These are phyloP conservation scores for Beta lomatogona DNA, from an alignment of 179 eudicot genomes.

Conservation along the genomic window DNA sequence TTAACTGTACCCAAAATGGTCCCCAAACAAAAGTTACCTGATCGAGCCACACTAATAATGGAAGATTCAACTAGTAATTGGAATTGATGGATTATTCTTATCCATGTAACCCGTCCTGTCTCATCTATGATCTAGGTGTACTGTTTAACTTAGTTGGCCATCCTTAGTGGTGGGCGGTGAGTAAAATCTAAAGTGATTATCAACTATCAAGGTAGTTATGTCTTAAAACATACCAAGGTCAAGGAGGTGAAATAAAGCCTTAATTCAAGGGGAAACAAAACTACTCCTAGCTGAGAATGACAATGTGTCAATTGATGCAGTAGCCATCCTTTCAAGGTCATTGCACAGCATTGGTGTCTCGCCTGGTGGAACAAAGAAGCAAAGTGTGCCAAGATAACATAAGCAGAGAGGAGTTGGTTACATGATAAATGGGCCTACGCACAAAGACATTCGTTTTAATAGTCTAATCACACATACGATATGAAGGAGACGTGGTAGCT, in stretches of 20 bases:
- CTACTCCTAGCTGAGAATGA: neutral
- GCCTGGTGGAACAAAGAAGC: too few relatives aligned
- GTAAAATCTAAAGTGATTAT: slow-evolving; percentile 8
- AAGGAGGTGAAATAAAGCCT: slow-evolving; percentile 2
- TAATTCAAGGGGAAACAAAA: neutral
- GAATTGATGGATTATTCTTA: slow-evolving; percentile 16
- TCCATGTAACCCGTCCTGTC: neutral
- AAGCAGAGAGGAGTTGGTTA: too few relatives aligned
- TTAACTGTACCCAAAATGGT: neutral
- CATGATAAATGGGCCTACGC: too few relatives aligned
- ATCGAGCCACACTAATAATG: slow-evolving; percentile 6
- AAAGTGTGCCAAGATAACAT: too few relatives aligned
- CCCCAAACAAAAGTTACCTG: slow-evolving; percentile 4
- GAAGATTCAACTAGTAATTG: slow-evolving; percentile 16
- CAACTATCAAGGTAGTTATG: neutral
- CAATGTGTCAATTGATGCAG: too few relatives aligned
- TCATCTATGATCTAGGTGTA: neutral
- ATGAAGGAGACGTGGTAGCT: too few relatives aligned
- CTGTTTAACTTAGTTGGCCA: slow-evolving; percentile 14
- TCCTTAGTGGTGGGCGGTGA: slow-evolving; percentile 19
- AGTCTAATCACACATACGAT: too few relatives aligned
- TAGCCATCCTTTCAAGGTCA: too few relatives aligned
- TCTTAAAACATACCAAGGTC: neutral
- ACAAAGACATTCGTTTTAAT: too few relatives aligned
- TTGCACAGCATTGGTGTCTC: too few relatives aligned